A percentile compares a stretch with the other conserved stretches of the same genome.
Evolutionary conservation across 2,329 filamentous ascomycete species (phyloP).

Genomic region (Beauveria pseudobassiana): DNA sequence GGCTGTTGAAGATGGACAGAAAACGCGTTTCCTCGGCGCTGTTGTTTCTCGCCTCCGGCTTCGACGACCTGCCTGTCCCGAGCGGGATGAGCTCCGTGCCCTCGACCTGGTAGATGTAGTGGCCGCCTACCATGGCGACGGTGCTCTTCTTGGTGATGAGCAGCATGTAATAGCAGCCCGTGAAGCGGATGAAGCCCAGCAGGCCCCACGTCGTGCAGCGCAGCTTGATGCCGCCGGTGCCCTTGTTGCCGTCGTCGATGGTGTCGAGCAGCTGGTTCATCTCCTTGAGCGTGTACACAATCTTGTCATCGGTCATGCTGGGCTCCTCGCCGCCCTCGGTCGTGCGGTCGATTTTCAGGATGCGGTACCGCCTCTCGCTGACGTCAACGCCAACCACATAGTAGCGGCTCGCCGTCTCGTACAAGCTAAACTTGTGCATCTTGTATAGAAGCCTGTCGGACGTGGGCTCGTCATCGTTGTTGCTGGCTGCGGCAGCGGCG

Average conservation of each 20-base stretch:
- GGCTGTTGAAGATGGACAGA: slow-evolving; percentile 77
- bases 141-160: slow-evolving; percentile 93
- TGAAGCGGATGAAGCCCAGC: slow-evolving; percentile 92
- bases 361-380: slow-evolving; percentile 78
- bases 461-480: slow-evolving; percentile 26
- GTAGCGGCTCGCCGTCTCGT: slow-evolving; percentile 88
- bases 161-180: slow-evolving; percentile 94
- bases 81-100: slow-evolving; percentile 86
- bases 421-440: slow-evolving; percentile 97
- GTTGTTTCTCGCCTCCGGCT: slow-evolving; percentile 65
- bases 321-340: slow-evolving; percentile 70
- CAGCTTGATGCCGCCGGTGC: slow-evolving; percentile 80
- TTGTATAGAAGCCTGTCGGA: slow-evolving; percentile 41
- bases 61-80: slow-evolving; percentile 62
- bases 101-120: slow-evolving; percentile 93
- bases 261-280: slow-evolving; percentile 90
- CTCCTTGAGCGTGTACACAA: slow-evolving; percentile 84
- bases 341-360: slow-evolving; percentile 91
- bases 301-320: slow-evolving; percentile 86
- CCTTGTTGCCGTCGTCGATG: slow-evolving; percentile 91
- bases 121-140: slow-evolving; percentile 90
- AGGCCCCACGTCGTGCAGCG: slow-evolving; percentile 90
- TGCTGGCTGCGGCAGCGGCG: slow-evolving; percentile 9
- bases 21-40: slow-evolving; percentile 78
- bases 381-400: slow-evolving; percentile 93